Evolutionary conservation across 352 stramenopile species (phyloP), one percentile per base, ranked within the genome.

Genomic region (Globisporangium echinulatum): DNA sequence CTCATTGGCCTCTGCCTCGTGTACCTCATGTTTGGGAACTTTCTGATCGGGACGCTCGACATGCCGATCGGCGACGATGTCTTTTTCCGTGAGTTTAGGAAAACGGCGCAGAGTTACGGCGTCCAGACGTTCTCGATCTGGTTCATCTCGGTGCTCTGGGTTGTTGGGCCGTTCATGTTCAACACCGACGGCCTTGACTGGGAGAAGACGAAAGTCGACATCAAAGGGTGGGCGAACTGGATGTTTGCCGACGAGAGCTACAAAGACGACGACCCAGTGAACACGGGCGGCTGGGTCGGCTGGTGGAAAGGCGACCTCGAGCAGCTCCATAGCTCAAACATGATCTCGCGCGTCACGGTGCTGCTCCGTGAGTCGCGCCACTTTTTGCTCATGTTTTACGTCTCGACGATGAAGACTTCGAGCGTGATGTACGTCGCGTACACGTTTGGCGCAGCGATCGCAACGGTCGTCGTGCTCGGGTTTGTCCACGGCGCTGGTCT

Each of bases 311-410:
- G 73, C 14, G 85, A 94, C 50, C 65, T 92, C 9, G 66, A 72
- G 38, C 54, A 88, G 44, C 91, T 82, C 68, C 71, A 92, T 61
- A 91, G 89, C 69, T 79, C 82, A 2, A 77, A 61, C 40, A 68
- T 72, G 7, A 88, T 91, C 62, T 78, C 85, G 47, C 82, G 85
- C 46, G 61, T 91, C 19, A 91, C 80, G 1, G 85, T 94, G 10
- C 61, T 94, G 54, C 51, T 94, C 37, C 82, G 85, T 15, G 85
- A 94, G 70, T 74, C 67, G 25, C 82, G 85, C 17, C 85, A 94
- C 67, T 92, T 94, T 42, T 44, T 94, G 48, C 70, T 94, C 49
- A 84, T 91, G 77, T 94, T 79, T 79, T 94, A 94, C 54, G 82
- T 94, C 5, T 69, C 91, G 56, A 87, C 85, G 7, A 71, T 94